Evolutionary conservation across 164 flowering plant species (phyloP).

Genomic region (Dillenia turbinata): DNA sequence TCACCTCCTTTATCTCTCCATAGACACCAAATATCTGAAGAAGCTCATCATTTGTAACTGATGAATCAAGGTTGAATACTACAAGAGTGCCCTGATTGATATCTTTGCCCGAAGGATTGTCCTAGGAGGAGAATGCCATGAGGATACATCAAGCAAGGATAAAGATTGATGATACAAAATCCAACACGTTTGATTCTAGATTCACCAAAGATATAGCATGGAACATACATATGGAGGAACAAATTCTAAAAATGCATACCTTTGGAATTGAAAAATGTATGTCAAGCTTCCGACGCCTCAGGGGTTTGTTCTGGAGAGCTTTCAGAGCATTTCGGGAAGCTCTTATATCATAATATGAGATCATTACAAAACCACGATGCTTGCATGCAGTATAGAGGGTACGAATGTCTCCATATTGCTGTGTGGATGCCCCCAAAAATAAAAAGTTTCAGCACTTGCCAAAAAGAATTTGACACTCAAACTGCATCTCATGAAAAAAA

Average conservation of each 20-base stretch:
- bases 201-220: not conserved
- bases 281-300: slow-evolving; percentile 63
- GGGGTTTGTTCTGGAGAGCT: slow-evolving; percentile 66
- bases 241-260: slow-evolving; percentile 25
- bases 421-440: slow-evolving; percentile 6
- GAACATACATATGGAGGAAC: not conserved
- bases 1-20: slow-evolving; percentile 83
- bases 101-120: slow-evolving; percentile 68
- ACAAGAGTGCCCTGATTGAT: slow-evolving; percentile 60
- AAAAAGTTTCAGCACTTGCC: no score
- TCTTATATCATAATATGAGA: slow-evolving; percentile 78
- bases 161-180: not conserved
- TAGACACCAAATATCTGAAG: slow-evolving; percentile 61
- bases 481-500: not conserved
- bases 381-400: slow-evolving; percentile 84
- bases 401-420: slow-evolving; percentile 80
- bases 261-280: slow-evolving; percentile 82
- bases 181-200: not conserved
- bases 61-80: slow-evolving; percentile 67
- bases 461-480: no score
- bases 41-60: slow-evolving; percentile 73
- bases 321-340: slow-evolving; percentile 78
- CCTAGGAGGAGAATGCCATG: slow-evolving; percentile 29
- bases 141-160: no score
- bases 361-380: slow-evolving; percentile 71